These are phyloP conservation scores for Houttuynia cordata DNA, from an alignment of 164 flowering plant species.

Conservation along the genomic window DNA sequence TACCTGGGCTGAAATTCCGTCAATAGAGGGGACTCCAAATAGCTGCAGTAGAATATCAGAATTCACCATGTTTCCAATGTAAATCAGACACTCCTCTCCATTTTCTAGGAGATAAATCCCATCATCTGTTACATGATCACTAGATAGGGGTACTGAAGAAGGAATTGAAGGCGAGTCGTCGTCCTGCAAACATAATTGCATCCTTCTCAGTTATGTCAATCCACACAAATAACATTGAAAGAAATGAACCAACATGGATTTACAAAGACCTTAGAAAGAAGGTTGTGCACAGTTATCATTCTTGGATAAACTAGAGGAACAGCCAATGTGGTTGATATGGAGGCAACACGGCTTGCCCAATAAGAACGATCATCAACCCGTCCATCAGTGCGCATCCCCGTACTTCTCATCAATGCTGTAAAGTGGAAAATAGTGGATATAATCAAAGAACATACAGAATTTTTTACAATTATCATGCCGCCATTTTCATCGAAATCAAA, in stretches of 20 bases:
- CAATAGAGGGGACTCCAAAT: conserved; percentile 57
- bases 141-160: conserved; percentile 62
- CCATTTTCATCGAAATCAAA: not conserved
- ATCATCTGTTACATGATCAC: conserved; percentile 74
- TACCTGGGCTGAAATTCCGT: conserved; percentile 78
- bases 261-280: conserved; percentile 40
- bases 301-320: conserved; percentile 82
- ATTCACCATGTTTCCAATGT: conserved; percentile 57
- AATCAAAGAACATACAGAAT: not conserved
- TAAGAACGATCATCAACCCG: conserved; percentile 83
- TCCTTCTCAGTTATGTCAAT: not conserved
- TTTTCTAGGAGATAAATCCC: conserved; percentile 91
- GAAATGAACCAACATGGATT: not conserved
- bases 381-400: conserved; percentile 73
- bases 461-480: not conserved
- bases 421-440: not conserved
- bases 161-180: conserved; percentile 45
- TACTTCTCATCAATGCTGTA: conserved; percentile 70
- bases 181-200: conserved; percentile 41
- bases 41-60: conserved; percentile 42
- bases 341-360: conserved; percentile 71
- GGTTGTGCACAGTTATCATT: conserved; percentile 71
- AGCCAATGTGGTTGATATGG: conserved; percentile 58
- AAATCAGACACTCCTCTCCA: conserved; percentile 79
- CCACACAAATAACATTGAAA: not conserved